phyloP scores from a whole-genome alignment of 2,329 filamentous ascomycete genomes.

The Ilyonectria destructans region DNA sequence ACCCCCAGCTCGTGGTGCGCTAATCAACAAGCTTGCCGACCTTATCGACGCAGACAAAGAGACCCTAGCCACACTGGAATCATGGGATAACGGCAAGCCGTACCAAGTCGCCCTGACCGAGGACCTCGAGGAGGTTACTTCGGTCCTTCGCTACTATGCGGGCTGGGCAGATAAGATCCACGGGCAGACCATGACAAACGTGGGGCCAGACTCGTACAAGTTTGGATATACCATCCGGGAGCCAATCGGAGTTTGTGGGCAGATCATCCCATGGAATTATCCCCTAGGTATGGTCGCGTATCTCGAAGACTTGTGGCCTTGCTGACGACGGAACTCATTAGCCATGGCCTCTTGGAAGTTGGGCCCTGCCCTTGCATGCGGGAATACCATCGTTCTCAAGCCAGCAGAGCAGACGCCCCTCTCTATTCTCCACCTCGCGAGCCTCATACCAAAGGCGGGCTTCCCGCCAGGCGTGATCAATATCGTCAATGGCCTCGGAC shows the following conservation, averaged over 20 bases:
- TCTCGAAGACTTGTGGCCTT: too few species aligned
- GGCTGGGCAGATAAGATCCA: conserved; percentile 85
- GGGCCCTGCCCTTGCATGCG: conserved; percentile 76
- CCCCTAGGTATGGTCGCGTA: conserved; percentile 54
- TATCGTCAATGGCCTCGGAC: conserved; percentile 81
- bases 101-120: neutral
- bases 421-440: too few species aligned
- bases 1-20: neutral
- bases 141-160: conserved; percentile 79
- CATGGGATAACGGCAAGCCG: conserved; percentile 4
- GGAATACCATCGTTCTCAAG: conserved; percentile 76
- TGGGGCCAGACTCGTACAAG: conserved; percentile 71
- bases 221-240: conserved; percentile 82
- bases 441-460: too few species aligned
- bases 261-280: conserved; percentile 84
- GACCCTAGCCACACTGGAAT: neutral
- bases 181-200: conserved; percentile 77
- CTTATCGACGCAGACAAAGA: neutral
- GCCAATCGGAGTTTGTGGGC: conserved; percentile 81
- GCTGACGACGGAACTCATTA: too few species aligned
- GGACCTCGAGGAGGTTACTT: conserved; percentile 50
- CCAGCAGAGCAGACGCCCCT: too few species aligned
- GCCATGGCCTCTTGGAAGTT: conserved; percentile 74
- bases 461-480: too few species aligned
- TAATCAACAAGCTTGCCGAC: neutral